phyloP scores from a whole-genome alignment of 1,284 basidiomycete genomes.

The Blastosporella zonata region DNA sequence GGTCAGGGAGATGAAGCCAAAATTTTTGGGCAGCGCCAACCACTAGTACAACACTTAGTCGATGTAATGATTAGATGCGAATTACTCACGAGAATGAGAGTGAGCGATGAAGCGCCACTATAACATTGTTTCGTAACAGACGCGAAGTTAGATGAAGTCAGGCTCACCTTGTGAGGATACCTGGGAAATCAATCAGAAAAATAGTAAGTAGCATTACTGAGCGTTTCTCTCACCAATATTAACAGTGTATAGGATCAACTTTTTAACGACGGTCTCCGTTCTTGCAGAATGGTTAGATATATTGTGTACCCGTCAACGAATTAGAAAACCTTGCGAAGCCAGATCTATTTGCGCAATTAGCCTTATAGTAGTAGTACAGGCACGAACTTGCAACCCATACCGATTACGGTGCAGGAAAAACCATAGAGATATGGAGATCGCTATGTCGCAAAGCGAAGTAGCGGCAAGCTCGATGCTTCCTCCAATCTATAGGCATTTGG shows the following conservation, averaged over 20 bases:
- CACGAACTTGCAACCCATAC: not conserved
- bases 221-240: constrained; percentile 6
- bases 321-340: constrained; percentile 9
- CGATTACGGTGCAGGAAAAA: constrained; percentile 9
- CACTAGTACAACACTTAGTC: not conserved
- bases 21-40: constrained; percentile 11
- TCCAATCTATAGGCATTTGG: constrained; percentile 1
- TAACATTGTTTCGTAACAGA: not conserved
- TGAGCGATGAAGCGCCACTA: constrained; percentile 12
- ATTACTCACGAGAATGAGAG: constrained; percentile 10
- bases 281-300: not conserved
- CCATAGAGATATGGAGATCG: constrained; percentile 12
- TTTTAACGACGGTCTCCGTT: constrained; percentile 12
- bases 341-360: not conserved
- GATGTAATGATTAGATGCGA: not conserved
- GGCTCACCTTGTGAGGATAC: constrained; percentile 9
- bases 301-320: not conserved
- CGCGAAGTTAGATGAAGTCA: too few species aligned
- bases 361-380: not conserved
- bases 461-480: constrained; percentile 14
- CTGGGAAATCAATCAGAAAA: not conserved
- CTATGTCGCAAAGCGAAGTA: constrained; percentile 11
- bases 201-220: too few species aligned
- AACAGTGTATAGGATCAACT: constrained; percentile 13
- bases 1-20: constrained; percentile 13